Conservation (phyloP, 345 rosid genomes). For the Gossypium sturtianum region DNA sequence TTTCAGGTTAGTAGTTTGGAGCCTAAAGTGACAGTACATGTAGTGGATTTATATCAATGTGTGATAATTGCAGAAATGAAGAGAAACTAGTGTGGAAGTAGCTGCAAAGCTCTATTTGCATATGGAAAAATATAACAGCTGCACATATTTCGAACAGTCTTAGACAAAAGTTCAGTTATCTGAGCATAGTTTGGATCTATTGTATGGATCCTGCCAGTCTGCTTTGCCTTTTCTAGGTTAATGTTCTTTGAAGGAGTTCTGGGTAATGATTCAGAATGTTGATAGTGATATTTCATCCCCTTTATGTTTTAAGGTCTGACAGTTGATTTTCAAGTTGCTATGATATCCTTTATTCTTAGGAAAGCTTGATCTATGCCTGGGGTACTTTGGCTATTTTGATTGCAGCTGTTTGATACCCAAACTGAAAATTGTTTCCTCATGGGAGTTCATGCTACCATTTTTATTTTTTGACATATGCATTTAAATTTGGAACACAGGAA, state of each 20-base stretch:
- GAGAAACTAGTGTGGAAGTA: not conserved
- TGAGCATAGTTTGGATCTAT: not conserved
- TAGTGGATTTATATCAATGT: not conserved
- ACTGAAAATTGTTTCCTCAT: not conserved
- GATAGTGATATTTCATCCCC: not conserved
- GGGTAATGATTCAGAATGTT: not conserved
- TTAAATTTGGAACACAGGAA: constrained; percentile 48
- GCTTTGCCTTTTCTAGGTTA: not conserved
- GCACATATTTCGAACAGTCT: not conserved
- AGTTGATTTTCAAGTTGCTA: not conserved
- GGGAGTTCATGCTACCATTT: not conserved
- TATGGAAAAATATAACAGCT: not conserved
- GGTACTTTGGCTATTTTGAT: not conserved
- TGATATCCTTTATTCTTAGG: not conserved
- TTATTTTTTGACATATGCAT: not conserved
- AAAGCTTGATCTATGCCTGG: not conserved
- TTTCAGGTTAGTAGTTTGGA: not conserved
- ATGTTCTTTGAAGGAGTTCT: not conserved
- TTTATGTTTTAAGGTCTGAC: not conserved
- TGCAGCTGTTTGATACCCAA: not conserved
- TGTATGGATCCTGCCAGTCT: not conserved
- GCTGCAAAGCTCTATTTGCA: not conserved
- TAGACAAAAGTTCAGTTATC: not conserved
- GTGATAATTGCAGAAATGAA: not conserved
- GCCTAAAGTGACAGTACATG: not conserved